Percentiles rank a stretch among this genome's conserved stretches.
Evolutionary conservation across 108 stramenopile species (phyloP).

Genomic region (Aurantiochytrium sp.): DNA sequence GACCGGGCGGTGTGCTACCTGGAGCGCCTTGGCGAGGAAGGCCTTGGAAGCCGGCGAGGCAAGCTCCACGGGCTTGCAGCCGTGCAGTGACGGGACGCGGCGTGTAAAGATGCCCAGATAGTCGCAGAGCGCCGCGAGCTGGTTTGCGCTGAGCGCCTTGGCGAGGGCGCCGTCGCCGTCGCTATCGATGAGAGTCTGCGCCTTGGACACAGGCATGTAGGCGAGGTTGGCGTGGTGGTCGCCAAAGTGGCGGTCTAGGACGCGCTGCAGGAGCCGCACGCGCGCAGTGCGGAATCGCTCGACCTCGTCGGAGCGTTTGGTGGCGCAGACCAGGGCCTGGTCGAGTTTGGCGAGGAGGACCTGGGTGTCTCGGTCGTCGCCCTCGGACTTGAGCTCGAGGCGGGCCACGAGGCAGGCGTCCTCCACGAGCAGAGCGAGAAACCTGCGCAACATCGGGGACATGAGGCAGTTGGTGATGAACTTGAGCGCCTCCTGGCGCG

Average conservation of each 20-base stretch:
- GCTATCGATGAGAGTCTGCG: not conserved
- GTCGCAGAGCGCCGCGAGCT: not conserved
- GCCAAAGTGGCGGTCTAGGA: not conserved
- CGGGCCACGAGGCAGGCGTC: not conserved
- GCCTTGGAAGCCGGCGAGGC: not conserved
- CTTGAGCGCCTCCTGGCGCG: not conserved
- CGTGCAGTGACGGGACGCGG: not conserved
- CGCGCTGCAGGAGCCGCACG: not conserved
- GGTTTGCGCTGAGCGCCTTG: not conserved
- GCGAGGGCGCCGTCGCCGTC: not conserved
- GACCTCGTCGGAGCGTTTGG: not conserved
- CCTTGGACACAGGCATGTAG: not conserved
- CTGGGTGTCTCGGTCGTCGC: not conserved
- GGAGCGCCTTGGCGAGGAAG: not conserved
- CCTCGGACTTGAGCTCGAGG: not conserved
- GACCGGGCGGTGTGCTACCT: not conserved
- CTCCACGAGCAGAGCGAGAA: not conserved
- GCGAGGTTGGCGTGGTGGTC: not conserved
- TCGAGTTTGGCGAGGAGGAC: not conserved
- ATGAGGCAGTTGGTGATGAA: constrained; percentile 2
- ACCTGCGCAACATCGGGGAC: not conserved
- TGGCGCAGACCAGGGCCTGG: not conserved
- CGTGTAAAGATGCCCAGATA: not conserved
- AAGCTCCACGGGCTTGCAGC: not conserved
- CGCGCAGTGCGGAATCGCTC: not conserved